Conservation (phyloP, 495 filamentous ascomycete genomes). For the Aspergillus sclerotioniger region DNA sequence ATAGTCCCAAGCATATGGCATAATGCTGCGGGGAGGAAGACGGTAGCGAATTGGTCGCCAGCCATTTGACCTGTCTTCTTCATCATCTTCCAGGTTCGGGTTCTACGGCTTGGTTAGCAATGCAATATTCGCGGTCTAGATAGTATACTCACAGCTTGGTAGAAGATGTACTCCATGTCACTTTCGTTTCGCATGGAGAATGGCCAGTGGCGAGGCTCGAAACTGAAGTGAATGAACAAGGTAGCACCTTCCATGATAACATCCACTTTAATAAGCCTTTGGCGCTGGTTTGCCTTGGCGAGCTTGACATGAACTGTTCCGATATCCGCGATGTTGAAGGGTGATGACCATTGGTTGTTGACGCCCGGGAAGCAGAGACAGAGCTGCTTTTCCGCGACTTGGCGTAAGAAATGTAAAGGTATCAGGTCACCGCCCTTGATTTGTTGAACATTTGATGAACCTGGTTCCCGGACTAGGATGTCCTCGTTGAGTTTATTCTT, state of each 20-base stretch:
- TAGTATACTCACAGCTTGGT: slow-evolving; percentile 59
- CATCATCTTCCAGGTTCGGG: slow-evolving; percentile 74
- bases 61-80: slow-evolving; percentile 70
- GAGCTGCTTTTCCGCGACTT: slow-evolving; percentile 77
- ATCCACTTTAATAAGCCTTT: slow-evolving; percentile 83
- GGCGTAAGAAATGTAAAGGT: slow-evolving; percentile 83
- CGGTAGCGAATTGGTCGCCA: slow-evolving; percentile 92
- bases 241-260: slow-evolving; percentile 88
- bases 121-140: neutral
- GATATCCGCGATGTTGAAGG: slow-evolving; percentile 93
- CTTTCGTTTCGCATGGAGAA: slow-evolving; percentile 98
- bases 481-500: slow-evolving; percentile 91
- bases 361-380: slow-evolving; percentile 91
- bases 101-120: slow-evolving; percentile 35
- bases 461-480: slow-evolving; percentile 83
- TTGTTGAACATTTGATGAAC: slow-evolving; percentile 75
- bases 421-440: slow-evolving; percentile 73
- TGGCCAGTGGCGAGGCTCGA: slow-evolving; percentile 93
- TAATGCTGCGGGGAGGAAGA: slow-evolving; percentile 92
- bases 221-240: slow-evolving; percentile 85
- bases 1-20: slow-evolving; percentile 99
- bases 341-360: slow-evolving; percentile 97
- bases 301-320: slow-evolving; percentile 92
- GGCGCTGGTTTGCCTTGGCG: slow-evolving; percentile 82
- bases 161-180: slow-evolving; percentile 93